Base-by-base conservation (phyloP, 352 stramenopile genomes). In the Phytophthora fragariaefolia region DNA sequence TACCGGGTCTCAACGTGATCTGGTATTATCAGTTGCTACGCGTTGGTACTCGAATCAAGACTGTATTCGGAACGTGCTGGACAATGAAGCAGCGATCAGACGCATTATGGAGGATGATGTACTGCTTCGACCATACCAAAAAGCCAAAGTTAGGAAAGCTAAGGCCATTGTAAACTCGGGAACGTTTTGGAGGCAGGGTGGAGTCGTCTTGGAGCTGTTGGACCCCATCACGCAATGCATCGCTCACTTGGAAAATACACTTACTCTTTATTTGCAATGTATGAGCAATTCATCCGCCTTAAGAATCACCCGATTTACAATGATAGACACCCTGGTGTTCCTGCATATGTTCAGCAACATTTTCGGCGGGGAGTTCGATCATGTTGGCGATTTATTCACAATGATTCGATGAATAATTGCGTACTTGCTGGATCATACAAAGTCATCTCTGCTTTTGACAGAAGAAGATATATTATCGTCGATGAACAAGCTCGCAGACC, bases 201-300 rank as follows among this genome's bases (percentile, higher is more conserved):
- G n/a, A 10, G 10, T 52, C 7, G 27, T 52, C 15, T 27, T 61
- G 8, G 40, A 52, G 10, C 12, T 52, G 6, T 23, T 61, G 24
- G 40, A 61, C 12, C 40, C 23, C 8, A 61, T 52, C 5, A 28
- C 15, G 3, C 1, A 61, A 42, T 61, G 53, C 24, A 40, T 52
- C 3, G 40, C 6, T 13, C 40, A 52, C 17, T 61, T 61, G 15
- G 53, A 61, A 23, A 48, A 45, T 10, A 62, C n/a, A 24, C 26
- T 7, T 45, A 9, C 6, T 52, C 12, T 4, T 17, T 52, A 2
- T 61, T 40, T 4, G 54, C 52, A 4, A 43, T 52, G 3, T 61
- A 24, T 32, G 26, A 61, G 26, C 54, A 61, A 24, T 61, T 53
- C 52, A 52, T 52, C 10, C 10, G 43, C 9, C 26, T 51, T n/a